Conservation (phyloP, 495 filamentous ascomycete species). For the Penicillium manginii region DNA sequence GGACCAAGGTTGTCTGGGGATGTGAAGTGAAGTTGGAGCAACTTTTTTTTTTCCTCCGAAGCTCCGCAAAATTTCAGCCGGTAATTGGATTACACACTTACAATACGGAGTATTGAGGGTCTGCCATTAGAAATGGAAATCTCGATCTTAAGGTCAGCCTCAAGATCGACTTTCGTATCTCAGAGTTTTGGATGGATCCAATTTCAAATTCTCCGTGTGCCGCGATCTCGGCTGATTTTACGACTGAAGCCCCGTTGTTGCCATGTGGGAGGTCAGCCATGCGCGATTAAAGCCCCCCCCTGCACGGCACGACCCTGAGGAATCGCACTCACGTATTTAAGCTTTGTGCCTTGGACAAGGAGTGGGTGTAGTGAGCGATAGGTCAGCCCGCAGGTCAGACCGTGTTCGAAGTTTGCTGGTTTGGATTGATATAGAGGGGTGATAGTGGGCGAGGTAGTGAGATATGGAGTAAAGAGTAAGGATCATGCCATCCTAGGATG, state of each 20-base stretch:
- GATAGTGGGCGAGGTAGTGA: background rate
- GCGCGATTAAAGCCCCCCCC: background rate
- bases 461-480: background rate
- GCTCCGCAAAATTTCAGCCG: slow-evolving; percentile 14
- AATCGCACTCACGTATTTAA: background rate
- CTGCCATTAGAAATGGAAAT: slow-evolving; percentile 11
- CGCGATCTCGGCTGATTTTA: background rate
- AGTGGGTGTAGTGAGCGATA: background rate
- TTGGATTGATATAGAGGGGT: slow-evolving; percentile 1
- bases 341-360: background rate
- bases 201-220: too few relatives aligned
- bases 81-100: too few relatives aligned
- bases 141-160: slow-evolving; percentile 2
- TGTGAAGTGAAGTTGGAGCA: background rate
- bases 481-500: too few relatives aligned
- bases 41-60: background rate
- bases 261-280: background rate
- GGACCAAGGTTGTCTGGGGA: background rate
- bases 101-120: too few relatives aligned
- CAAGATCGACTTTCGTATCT: background rate
- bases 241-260: background rate
- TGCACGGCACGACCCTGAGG: background rate
- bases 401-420: slow-evolving; percentile 1
- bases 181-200: too few relatives aligned
- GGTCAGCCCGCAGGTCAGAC: slow-evolving; percentile 10